Percentiles rank a stretch among this genome's conserved stretches.
These are phyloP conservation scores for Pythium apleroticum DNA, from an alignment of 352 stramenopile genomes.

Conservation along the genomic window DNA sequence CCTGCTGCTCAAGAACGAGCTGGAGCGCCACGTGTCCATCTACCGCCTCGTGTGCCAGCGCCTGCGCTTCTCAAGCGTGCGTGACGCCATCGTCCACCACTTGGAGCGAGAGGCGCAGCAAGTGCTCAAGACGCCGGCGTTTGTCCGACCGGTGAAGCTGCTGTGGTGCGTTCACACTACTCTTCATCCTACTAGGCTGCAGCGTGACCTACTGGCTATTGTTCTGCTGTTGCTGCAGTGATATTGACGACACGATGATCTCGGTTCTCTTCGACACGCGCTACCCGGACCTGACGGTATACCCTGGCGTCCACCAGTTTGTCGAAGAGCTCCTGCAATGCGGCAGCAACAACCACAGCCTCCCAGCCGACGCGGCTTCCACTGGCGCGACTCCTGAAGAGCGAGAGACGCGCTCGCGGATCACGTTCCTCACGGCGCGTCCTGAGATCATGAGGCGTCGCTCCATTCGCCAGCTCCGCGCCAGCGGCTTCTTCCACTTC, in stretches of 20 bases:
- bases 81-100: constrained; percentile 58
- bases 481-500: constrained; percentile 74
- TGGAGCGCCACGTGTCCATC: constrained; percentile 65
- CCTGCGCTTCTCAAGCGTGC: constrained; percentile 42
- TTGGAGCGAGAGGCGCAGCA: constrained; percentile 53
- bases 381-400: not conserved
- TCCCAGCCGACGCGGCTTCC: not conserved
- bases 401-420: constrained; percentile 34
- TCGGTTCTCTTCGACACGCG: constrained; percentile 76
- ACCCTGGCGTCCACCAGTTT: constrained; percentile 82
- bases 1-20: constrained; percentile 62
- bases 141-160: constrained; percentile 59
- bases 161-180: constrained; percentile 44
- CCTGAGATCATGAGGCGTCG: constrained; percentile 68
- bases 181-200: not conserved
- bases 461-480: constrained; percentile 59
- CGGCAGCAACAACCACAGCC: constrained; percentile 19
- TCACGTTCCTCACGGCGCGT: constrained; percentile 76
- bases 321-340: constrained; percentile 64
- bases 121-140: constrained; percentile 32
- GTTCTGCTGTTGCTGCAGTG: constrained; percentile 30
- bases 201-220: too few species aligned
- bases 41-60: constrained; percentile 72
- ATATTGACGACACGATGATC: constrained; percentile 83
- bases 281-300: constrained; percentile 81